Percentiles rank a stretch among this genome's conserved stretches.
Conservation (phyloP, 2,329 filamentous ascomycete species). For the Alternaria ventricosa region DNA sequence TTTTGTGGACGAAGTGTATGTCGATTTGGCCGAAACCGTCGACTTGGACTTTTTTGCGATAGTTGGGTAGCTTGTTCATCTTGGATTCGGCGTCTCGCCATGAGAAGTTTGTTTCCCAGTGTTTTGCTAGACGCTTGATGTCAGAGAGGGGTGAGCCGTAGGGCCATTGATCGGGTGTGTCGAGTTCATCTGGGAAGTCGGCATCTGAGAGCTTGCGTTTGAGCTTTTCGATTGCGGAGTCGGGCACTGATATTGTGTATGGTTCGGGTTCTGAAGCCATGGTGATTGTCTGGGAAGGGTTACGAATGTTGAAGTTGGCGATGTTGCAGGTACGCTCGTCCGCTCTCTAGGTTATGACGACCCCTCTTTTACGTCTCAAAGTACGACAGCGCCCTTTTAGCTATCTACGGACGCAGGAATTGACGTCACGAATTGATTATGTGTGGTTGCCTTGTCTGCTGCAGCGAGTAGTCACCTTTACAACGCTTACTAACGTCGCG, state of each 20-base stretch:
- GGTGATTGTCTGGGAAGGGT: neutral
- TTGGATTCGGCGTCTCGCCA: constrained; percentile 66
- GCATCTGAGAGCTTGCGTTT: constrained; percentile 62
- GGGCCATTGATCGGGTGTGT: constrained; percentile 57
- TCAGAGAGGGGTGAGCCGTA: constrained; percentile 67
- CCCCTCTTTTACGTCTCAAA: neutral
- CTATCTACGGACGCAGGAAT: neutral
- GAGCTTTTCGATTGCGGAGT: constrained; percentile 60
- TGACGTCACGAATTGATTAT: neutral
- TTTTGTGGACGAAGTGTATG: constrained; percentile 70
- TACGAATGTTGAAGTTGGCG: neutral
- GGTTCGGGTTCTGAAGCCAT: constrained; percentile 24
- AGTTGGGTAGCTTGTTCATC: constrained; percentile 68
- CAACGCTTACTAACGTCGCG: neutral
- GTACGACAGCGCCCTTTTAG: neutral
- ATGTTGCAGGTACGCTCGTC: neutral
- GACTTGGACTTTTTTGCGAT: constrained; percentile 59
- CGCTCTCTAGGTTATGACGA: neutral
- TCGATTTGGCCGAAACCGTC: constrained; percentile 66
- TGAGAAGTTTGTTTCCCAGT: constrained; percentile 65
- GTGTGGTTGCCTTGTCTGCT: neutral
- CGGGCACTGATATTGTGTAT: constrained; percentile 36
- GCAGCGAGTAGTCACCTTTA: neutral
- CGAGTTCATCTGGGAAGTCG: constrained; percentile 63
- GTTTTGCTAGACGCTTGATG: constrained; percentile 63